Base-by-base conservation (phyloP, 2,329 filamentous ascomycete species). In the Dothistroma septosporum region DNA sequence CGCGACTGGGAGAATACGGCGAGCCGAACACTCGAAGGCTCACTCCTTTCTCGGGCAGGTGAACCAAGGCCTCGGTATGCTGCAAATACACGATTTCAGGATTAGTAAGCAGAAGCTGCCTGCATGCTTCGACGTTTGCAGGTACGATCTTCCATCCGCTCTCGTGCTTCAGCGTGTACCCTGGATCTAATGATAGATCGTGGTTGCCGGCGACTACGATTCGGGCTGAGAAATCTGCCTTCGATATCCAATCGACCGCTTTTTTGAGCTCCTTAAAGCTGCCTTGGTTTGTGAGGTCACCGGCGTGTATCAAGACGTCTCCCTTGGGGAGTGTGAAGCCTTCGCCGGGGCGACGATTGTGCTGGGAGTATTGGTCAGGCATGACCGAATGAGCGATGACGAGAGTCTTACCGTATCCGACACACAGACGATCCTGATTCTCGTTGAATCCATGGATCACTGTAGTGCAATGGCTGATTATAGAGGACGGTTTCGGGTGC, bases 161-260 rank as follows among this genome's bases (percentile, higher is more conserved):
- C 12, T 44, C 58, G 2, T 77, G 71, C n/a, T 76, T 66, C 31
- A 65, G 32, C 1, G 56, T 33, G 44, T 69, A 71, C 2, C 58
- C 22, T 11, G 58, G 53, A 69, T 91, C 88, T 7, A 92, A 81
- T 0, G 87, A 88, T 54, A 89, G 78, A 70, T 92, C 89, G 74
- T 92, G 89, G 70, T 92, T 92, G 87, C 86, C 87, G 64, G 87
- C 87, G 65, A 91, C 76, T 44, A 91, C 81, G 64, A 91, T 84
- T 71, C 90, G 91, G 68, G 80, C 81, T 68, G 90, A 85, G 65
- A 89, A 91, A 54, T 85, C 80, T 3, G 86, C 81, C 57, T 81
- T 81, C 65, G 89, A 84, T 8, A 92, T 78, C 88, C 89, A 92
- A 21, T 79, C 75, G 0, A 89, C 78, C 0, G 84, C 81, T 68